Evolutionary conservation across 1,139 yeast genomes (phyloP), one percentile per base, ranked within the genome.

Genomic region (Scheffersomyces stambukii): DNA sequence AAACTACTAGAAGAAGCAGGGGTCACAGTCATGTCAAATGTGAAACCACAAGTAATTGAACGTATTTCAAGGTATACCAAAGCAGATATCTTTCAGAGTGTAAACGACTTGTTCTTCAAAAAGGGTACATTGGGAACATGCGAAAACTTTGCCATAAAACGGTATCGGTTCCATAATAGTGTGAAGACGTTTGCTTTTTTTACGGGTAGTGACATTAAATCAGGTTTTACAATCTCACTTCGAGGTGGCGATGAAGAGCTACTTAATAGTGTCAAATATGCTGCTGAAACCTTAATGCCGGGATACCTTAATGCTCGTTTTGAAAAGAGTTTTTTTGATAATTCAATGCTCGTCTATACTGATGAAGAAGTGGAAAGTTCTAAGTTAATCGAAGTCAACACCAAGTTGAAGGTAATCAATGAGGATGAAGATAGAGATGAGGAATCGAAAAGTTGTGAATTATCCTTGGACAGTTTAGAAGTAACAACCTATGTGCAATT

Each of bases 21-120:
- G 1, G 76, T 88, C 14, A 76, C 91, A 0, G 95, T 86, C 2
- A 79, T 88, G 3, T 75, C 80, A 15, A 80, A 84, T 41, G 75
- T 86, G 33, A 88, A 93, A 46, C 85, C 85, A 0, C 88, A 81
- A 38, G 91, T 88, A 1, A 73, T 93, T 28, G 84, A 81, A 42
- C 67, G 95, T 35, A 72, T 91, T 8, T 76, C 96, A 0, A 63
- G 91, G 33, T 70, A 86, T 41, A 83, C 96, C 0, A 79, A 75
- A 31, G 91, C 95, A 0, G 96, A 88, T 46, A 79, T 93, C 17
- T 66, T 65, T 40, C 73, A 67, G 38, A 58, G 70, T 0, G 68
- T 67, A 4, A 68, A 68, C 44, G 75, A 68, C 37, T 44, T 68
- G 14, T 67, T 66, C 37, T 68, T 68, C 51, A 68, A 67, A 32